These are phyloP conservation scores for Cephalotrichum gorgonifer DNA, from an alignment of 2,329 filamentous ascomycete genomes.

Conservation along the genomic window DNA sequence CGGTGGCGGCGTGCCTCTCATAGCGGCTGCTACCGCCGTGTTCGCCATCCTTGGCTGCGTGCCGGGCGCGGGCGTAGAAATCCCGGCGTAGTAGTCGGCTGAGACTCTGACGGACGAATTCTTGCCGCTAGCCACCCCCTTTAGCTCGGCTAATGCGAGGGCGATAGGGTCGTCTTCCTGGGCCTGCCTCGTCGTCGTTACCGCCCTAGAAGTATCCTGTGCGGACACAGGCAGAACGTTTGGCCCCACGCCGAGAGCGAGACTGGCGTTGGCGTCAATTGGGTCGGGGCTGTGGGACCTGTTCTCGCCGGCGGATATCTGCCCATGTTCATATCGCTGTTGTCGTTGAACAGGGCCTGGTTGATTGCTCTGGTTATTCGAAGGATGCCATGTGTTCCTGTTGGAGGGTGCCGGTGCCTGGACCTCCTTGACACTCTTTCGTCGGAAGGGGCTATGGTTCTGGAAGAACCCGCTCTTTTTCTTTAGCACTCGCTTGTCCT, in stretches of 20 bases:
- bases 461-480: slow-evolving; percentile 84
- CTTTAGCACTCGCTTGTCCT: slow-evolving; percentile 59
- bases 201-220: background rate
- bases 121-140: slow-evolving; percentile 67
- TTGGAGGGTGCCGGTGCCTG: slow-evolving; percentile 26
- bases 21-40: slow-evolving; percentile 35
- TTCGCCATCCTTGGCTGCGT: slow-evolving; percentile 24
- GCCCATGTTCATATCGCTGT: slow-evolving; percentile 26
- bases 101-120: slow-evolving; percentile 75
- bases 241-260: slow-evolving; percentile 88
- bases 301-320: slow-evolving; percentile 22
- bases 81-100: slow-evolving; percentile 92
- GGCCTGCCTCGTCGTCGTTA: slow-evolving; percentile 17
- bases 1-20: slow-evolving; percentile 72
- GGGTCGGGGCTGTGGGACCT: slow-evolving; percentile 62
- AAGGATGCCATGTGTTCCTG: slow-evolving; percentile 51
- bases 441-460: slow-evolving; percentile 81
- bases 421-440: slow-evolving; percentile 76
- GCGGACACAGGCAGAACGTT: slow-evolving; percentile 85
- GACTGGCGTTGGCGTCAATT: slow-evolving; percentile 82
- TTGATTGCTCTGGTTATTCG: slow-evolving; percentile 14
- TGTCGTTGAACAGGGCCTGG: slow-evolving; percentile 22
- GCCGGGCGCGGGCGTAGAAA: slow-evolving; percentile 66
- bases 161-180: slow-evolving; percentile 82
- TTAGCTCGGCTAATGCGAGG: slow-evolving; percentile 82